Percentiles rank a stretch among this genome's conserved stretches.
Evolutionary conservation across 2,329 filamentous ascomycete species (phyloP).

Genomic region (Neonectria coccinea): DNA sequence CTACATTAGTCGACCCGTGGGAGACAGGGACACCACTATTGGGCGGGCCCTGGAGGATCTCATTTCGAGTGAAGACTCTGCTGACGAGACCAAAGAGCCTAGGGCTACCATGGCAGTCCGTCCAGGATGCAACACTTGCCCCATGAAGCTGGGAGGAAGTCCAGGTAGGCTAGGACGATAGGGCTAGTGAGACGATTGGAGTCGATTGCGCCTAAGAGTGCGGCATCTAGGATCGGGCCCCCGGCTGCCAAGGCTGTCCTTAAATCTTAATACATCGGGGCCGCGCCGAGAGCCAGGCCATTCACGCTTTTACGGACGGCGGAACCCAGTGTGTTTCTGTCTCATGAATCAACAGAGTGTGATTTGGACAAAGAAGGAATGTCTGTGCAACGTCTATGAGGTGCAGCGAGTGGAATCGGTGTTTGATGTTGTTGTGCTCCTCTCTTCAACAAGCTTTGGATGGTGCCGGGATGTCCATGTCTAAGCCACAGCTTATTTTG

Average conservation of each 20-base stretch:
- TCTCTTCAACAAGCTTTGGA: slow-evolving; percentile 3
- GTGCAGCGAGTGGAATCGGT: background rate
- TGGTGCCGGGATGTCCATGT: background rate
- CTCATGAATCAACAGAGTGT: slow-evolving; percentile 2
- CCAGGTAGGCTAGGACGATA: slow-evolving; percentile 2
- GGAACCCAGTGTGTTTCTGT: slow-evolving; percentile 2
- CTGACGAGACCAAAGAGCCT: background rate
- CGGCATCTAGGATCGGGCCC: slow-evolving; percentile 16
- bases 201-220: background rate
- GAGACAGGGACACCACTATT: slow-evolving; percentile 7
- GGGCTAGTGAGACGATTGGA: background rate
- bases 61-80: slow-evolving; percentile 8
- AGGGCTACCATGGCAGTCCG: background rate
- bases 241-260: slow-evolving; percentile 19
- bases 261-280: slow-evolving; percentile 22
- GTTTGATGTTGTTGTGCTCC: background rate
- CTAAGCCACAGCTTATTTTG: background rate
- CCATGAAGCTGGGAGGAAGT: background rate
- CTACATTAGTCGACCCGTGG: background rate
- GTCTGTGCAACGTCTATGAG: background rate
- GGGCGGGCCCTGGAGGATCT: background rate
- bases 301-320: background rate
- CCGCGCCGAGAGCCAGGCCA: background rate
- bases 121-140: slow-evolving; percentile 6
- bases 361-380: background rate